A percentile compares a stretch with the other conserved stretches of the same genome.
phyloP scores from a whole-genome alignment of 805 yeast genomes.

The Starmerella potacharoeniae region DNA sequence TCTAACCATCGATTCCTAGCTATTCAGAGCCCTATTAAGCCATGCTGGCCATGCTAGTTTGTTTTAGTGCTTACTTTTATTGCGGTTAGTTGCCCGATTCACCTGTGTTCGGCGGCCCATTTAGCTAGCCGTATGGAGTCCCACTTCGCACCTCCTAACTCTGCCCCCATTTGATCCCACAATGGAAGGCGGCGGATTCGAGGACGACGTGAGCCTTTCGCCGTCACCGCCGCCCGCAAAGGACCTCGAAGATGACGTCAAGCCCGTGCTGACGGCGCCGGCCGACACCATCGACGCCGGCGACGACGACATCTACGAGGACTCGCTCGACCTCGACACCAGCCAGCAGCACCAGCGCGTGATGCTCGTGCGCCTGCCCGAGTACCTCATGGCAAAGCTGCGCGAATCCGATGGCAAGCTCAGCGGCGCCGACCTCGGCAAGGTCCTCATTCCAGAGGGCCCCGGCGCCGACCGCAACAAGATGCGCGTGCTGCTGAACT shows the following conservation, averaged over 20 bases:
- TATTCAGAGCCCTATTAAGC: too few species aligned
- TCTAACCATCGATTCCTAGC: too few species aligned
- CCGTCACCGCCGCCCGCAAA: conserved; percentile 25
- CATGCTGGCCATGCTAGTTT: too few species aligned
- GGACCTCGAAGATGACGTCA: conserved; percentile 6
- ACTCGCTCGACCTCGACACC: conserved; percentile 68
- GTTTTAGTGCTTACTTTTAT: too few species aligned
- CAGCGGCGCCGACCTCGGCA: conserved; percentile 66
- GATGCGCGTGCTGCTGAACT: conserved; percentile 29
- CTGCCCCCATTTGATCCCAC: neutral
- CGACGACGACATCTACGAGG: conserved; percentile 40
- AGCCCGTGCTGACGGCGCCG: conserved; percentile 22
- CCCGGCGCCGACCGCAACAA: conserved; percentile 19
- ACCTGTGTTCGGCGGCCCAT: neutral
- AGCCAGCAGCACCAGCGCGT: conserved; percentile 53
- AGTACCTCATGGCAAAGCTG: conserved; percentile 77
- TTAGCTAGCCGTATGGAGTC: too few species aligned
- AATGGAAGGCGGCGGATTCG: conserved; percentile 16
- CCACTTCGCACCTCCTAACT: neutral
- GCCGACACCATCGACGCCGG: conserved; percentile 21
- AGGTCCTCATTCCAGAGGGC: conserved; percentile 50
- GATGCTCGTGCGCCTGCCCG: conserved; percentile 88
- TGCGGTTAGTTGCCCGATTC: neutral
- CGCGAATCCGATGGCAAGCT: conserved; percentile 42
- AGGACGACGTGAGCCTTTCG: conserved; percentile 31